Evolutionary conservation across 352 stramenopile species (phyloP).

Genomic region (Phytophthora brassicae): DNA sequence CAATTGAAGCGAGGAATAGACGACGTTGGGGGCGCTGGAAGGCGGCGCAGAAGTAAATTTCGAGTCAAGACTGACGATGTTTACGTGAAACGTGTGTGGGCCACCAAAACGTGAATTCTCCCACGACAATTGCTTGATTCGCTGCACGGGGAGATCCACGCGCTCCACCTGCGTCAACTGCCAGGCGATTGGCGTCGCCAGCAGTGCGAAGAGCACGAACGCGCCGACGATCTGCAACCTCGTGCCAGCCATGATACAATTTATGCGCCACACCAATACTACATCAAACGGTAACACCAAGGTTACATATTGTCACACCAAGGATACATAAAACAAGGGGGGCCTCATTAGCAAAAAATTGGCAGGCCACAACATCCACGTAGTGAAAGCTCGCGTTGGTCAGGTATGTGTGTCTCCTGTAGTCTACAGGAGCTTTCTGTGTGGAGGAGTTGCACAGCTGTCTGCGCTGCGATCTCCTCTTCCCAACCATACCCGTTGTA

Average conservation of each 20-base stretch:
- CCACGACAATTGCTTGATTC: conserved; percentile 60
- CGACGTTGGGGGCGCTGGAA: conserved; percentile 22
- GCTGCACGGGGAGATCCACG: conserved; percentile 46
- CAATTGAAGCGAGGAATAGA: conserved; percentile 17
- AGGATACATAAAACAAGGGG: background rate
- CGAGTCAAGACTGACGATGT: conserved; percentile 25
- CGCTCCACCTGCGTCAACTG: conserved; percentile 72
- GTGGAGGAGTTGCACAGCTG: background rate
- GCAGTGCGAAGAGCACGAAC: conserved; percentile 73
- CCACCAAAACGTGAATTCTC: conserved; percentile 29
- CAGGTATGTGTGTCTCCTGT: conserved; percentile 21
- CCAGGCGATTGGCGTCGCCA: conserved; percentile 62
- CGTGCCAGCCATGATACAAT: conserved; percentile 60
- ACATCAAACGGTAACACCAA: no score
- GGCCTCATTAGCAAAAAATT: background rate
- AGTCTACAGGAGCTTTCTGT: background rate
- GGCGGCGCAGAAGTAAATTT: conserved; percentile 3
- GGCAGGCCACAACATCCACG: conserved; percentile 17
- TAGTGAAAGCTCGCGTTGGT: conserved; percentile 2
- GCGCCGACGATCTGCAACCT: conserved; percentile 72
- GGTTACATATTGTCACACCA: no score
- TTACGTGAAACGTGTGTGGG: conserved; percentile 18
- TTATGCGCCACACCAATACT: no score
- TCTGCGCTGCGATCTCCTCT: conserved; percentile 10
- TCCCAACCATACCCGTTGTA: conserved; percentile 15